Percentiles rank a stretch among this genome's conserved stretches.
phyloP scores from a whole-genome alignment of 768 basidiomycete genomes.

The Mycena epipterygia region DNA sequence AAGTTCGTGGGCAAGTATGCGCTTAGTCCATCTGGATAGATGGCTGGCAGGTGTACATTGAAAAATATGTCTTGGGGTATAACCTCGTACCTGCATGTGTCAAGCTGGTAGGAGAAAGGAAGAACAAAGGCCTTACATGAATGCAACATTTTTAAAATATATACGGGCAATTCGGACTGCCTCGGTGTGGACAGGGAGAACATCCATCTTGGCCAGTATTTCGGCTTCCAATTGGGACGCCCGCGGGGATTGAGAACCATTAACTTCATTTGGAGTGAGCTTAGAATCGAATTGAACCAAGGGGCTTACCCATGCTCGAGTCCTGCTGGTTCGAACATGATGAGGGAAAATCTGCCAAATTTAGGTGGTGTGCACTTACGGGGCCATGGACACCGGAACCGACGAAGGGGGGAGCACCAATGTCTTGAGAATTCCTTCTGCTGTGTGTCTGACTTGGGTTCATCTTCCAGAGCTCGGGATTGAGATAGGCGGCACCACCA shows the following conservation, averaged over 20 bases:
- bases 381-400: background rate
- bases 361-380: background rate
- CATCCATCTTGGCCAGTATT: constrained; percentile 30
- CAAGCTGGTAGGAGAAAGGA: background rate
- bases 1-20: constrained; percentile 29
- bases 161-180: constrained; percentile 33
- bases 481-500: constrained; percentile 40
- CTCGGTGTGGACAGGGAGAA: constrained; percentile 37
- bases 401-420: background rate
- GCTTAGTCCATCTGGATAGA: constrained; percentile 29
- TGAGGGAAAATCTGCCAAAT: background rate
- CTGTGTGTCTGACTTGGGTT: constrained; percentile 11
- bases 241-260: background rate
- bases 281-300: background rate
- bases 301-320: background rate
- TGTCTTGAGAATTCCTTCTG: constrained; percentile 11
- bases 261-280: background rate
- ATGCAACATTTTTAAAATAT: constrained; percentile 38
- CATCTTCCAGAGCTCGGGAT: constrained; percentile 38
- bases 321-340: background rate
- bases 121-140: constrained; percentile 31
- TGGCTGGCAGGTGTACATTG: constrained; percentile 35
- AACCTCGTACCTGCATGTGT: constrained; percentile 36
- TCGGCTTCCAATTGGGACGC: constrained; percentile 23
- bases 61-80: constrained; percentile 39